These are phyloP conservation scores for Fusarium sterilihyphosum DNA, from an alignment of 2,329 filamentous ascomycete species.

Conservation along the genomic window DNA sequence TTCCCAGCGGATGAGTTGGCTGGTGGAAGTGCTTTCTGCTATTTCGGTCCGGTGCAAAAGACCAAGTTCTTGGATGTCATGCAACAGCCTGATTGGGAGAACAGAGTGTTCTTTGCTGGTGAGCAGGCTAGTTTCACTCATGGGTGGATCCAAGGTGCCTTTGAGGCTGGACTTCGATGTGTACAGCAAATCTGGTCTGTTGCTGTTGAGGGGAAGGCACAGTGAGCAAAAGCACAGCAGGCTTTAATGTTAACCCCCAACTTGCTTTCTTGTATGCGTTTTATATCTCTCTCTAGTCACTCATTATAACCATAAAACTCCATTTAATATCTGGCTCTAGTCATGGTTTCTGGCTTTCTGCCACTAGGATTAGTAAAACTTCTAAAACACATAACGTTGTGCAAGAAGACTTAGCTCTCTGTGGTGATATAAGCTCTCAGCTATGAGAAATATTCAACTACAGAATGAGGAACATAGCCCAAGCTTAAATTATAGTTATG, in stretches of 20 bases:
- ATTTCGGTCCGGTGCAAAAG: background rate
- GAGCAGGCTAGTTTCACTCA: slow-evolving; percentile 4
- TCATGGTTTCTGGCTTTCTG: too few species aligned
- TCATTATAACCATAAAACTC: too few species aligned
- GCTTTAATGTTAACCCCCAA: too few species aligned
- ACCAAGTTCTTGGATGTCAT: background rate
- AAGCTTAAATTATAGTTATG: background rate
- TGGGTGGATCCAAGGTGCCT: background rate
- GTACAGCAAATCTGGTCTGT: background rate
- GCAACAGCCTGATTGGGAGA: background rate
- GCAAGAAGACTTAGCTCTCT: too few species aligned
- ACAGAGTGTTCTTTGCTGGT: background rate
- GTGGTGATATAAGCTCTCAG: background rate
- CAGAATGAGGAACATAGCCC: background rate
- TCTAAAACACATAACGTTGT: too few species aligned
- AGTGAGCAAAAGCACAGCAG: background rate
- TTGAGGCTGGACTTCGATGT: background rate
- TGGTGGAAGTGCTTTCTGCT: background rate
- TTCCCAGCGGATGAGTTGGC: background rate
- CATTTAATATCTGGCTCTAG: too few species aligned
- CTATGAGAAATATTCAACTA: too few species aligned
- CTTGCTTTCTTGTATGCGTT: too few species aligned
- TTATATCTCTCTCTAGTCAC: too few species aligned
- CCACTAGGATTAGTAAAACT: too few species aligned
- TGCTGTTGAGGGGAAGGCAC: background rate